Conservation (phyloP, 345 rosid species). For the Citrus australasica region DNA sequence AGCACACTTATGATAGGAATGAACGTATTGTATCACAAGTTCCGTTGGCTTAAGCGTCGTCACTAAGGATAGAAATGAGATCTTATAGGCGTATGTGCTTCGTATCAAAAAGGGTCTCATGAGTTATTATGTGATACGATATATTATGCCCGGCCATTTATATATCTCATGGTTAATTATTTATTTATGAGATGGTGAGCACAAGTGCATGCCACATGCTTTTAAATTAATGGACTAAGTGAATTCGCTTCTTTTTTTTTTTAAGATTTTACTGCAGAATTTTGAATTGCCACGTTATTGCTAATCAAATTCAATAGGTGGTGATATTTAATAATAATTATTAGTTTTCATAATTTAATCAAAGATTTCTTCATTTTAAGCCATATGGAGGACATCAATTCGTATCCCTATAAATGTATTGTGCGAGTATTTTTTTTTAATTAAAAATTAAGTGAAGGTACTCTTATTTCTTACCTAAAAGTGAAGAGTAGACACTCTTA, state of each 20-base stretch:
- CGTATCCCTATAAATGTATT: rapidly evolving
- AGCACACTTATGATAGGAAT: background rate
- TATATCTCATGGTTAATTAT: no score
- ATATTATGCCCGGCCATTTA: background rate
- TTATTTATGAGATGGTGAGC: no score
- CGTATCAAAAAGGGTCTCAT: background rate
- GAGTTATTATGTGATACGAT: no score
- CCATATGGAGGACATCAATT: rapidly evolving
- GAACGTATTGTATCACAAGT: background rate
- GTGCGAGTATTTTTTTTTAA: rapidly evolving
- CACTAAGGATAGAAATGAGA: background rate
- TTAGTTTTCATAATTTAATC: no score
- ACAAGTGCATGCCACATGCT: background rate
- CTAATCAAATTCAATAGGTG: background rate
- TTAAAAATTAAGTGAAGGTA: no score
- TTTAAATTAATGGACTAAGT: background rate
- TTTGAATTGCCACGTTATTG: background rate
- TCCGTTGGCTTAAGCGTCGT: background rate
- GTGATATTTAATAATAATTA: background rate
- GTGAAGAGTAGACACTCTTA: rapidly evolving
- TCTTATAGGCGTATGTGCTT: background rate
- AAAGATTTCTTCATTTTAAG: no score
- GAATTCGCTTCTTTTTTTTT: no score
- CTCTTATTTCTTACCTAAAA: no score
- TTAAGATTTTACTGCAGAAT: background rate